Conservation (phyloP, 2,329 filamentous ascomycete genomes). For the Cordyceps cicadae region DNA sequence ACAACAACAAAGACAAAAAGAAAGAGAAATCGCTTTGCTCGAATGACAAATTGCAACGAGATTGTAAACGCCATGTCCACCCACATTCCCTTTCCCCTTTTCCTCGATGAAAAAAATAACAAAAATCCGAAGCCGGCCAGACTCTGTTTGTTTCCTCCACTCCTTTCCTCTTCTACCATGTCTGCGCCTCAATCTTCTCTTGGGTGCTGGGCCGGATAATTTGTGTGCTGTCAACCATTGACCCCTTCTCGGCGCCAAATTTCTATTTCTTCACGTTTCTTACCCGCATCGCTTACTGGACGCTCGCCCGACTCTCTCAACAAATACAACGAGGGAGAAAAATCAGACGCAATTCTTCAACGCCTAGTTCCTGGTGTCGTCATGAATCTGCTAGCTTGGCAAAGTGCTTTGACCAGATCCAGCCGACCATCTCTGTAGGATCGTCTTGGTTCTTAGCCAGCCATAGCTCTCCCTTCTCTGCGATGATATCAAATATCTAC, state of each 20-base stretch:
- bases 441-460: slow-evolving; percentile 97
- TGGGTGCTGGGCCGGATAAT: background rate
- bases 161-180: background rate
- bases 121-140: background rate
- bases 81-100: background rate
- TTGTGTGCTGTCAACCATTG: slow-evolving; percentile 4
- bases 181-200: background rate
- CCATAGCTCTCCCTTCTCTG: slow-evolving; percentile 95
- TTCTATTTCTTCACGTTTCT: background rate
- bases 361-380: background rate
- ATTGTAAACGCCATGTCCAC: slow-evolving; percentile 11
- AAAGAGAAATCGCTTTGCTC: slow-evolving; percentile 5
- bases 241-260: background rate
- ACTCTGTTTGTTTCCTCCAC: background rate
- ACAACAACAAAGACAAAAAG: background rate
- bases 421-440: slow-evolving; percentile 66
- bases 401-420: slow-evolving; percentile 99
- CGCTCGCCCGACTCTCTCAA: background rate
- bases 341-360: background rate
- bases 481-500: slow-evolving; percentile 82
- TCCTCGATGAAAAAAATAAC: background rate
- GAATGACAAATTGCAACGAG: slow-evolving; percentile 3
- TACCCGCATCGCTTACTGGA: slow-evolving; percentile 1
- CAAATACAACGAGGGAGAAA: background rate
- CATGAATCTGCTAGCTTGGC: slow-evolving; percentile 53